Evolutionary conservation across 768 basidiomycete species (phyloP), one percentile per base, ranked within the genome.

Genomic region (Termitomyces sp.): DNA sequence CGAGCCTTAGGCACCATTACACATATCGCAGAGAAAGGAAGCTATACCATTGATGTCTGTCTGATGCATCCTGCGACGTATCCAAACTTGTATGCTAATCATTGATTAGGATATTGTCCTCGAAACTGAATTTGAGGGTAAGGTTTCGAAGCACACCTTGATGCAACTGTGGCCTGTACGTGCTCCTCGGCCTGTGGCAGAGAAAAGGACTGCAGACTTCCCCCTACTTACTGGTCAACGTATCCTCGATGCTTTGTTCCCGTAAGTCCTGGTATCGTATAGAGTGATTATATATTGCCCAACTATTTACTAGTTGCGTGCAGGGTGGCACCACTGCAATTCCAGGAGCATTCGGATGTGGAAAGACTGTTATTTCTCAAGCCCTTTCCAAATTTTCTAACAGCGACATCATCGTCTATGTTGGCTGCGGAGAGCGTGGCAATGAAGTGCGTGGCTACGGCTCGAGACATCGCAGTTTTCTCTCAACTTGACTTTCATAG

Each of bases 151-250:
- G 66, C 96, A 98, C 71, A 87, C 90, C 18, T 87, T 99, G 85
- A 91, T 97, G 92, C 97, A 99, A 68, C 78, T 96, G 33, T 99
- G 97, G 97, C 97, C 97, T 63, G 97, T 99, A 60, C 92, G 97
- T 68, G 97, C 96, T 20, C 94, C 97, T 51, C 85, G 97, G 56
- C 97, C 97, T 12, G 90, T 94, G 28, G 78, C 91, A n/a, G 92
- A 98, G 77, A 98, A 98, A 75, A 83, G 90, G 67, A 95, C 90
- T 3, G 95, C 96, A 57, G 84, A 96, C 71, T 83, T 85, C 71
- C 97, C 97, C 44, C 79, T 99, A 18, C 76, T 94, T 36, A 99
- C 97, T 51, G 97, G 97, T 49, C 97, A 99, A 73, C 91, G 97
- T 61, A 94, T 99, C 62, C 77, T 99, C 48, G 97, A 99, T 66